Percentiles rank a stretch among this genome's conserved stretches.
Conservation (phyloP, 169 alveolate species). For the Amoebophrya sp. region DNA sequence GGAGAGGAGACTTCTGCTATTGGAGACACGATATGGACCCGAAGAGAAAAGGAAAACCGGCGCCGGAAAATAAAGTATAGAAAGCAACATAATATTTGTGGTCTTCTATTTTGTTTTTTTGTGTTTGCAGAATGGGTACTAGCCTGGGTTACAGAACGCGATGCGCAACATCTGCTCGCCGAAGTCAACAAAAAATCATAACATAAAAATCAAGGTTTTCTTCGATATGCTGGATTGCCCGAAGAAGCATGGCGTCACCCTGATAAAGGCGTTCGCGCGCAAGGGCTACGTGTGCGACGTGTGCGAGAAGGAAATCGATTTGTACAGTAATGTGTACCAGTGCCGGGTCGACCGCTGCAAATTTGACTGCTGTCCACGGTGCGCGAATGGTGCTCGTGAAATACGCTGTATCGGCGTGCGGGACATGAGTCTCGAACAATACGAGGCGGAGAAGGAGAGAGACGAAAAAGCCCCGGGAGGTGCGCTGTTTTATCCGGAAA, state of each 20-base stretch:
- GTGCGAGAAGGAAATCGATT: not conserved
- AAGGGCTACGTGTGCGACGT: not conserved
- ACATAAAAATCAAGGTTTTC: no score
- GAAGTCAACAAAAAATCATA: no score
- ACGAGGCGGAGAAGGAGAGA: no score
- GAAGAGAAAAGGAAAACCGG: not conserved
- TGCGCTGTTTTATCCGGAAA: no score
- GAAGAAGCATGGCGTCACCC: not conserved
- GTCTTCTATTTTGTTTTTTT: no score
- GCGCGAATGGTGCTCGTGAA: not conserved
- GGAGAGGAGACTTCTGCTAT: not conserved
- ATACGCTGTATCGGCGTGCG: not conserved
- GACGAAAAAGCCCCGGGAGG: no score
- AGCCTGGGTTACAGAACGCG: no score
- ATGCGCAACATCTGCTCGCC: no score
- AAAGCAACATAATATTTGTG: no score
- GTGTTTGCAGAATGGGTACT: no score
- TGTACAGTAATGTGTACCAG: not conserved
- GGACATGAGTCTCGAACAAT: not conserved
- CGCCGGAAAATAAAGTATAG: not conserved
- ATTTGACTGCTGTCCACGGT: not conserved
- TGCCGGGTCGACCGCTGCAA: not conserved
- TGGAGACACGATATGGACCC: not conserved
- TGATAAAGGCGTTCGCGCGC: not conserved
- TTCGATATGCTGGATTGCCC: not conserved